These are phyloP conservation scores for Pseudogymnoascus sp. DNA, from an alignment of 2,329 filamentous ascomycete genomes.

Conservation along the genomic window DNA sequence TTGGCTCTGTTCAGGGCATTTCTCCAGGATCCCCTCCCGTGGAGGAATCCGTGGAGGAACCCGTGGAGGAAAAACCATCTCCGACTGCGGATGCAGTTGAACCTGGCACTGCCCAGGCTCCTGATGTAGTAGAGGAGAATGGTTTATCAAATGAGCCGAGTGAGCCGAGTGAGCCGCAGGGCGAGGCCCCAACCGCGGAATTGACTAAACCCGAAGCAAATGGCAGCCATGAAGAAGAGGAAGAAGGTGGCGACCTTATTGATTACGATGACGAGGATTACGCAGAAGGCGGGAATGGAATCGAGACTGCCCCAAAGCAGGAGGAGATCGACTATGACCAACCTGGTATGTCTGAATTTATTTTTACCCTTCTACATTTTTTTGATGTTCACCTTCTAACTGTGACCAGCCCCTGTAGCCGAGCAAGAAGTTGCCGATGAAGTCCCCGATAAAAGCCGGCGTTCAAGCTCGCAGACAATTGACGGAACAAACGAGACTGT, in stretches of 20 bases:
- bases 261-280: conserved; percentile 42
- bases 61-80: conserved; percentile 7
- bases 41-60: conserved; percentile 1
- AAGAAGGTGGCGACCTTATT: conserved; percentile 35
- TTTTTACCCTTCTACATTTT: conserved; percentile 13
- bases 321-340: conserved; percentile 19
- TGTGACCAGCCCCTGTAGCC: conserved; percentile 18
- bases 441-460: conserved; percentile 15
- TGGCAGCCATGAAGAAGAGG: conserved; percentile 7
- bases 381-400: conserved; percentile 22
- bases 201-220: not conserved
- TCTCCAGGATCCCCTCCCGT: not conserved
- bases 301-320: not conserved
- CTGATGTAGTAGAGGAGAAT: not conserved
- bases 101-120: not conserved
- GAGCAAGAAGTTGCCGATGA: conserved; percentile 20
- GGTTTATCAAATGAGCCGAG: not conserved
- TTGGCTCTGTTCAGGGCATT: not conserved
- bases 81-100: not conserved
- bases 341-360: not conserved
- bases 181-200: not conserved
- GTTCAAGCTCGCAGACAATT: conserved; percentile 15
- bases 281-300: not conserved
- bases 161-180: not conserved
- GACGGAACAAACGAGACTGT: conserved; percentile 2